Percentiles rank a stretch among this genome's conserved stretches.
phyloP scores from a whole-genome alignment of 305 asterid genomes.

The Solanum hybrid region DNA sequence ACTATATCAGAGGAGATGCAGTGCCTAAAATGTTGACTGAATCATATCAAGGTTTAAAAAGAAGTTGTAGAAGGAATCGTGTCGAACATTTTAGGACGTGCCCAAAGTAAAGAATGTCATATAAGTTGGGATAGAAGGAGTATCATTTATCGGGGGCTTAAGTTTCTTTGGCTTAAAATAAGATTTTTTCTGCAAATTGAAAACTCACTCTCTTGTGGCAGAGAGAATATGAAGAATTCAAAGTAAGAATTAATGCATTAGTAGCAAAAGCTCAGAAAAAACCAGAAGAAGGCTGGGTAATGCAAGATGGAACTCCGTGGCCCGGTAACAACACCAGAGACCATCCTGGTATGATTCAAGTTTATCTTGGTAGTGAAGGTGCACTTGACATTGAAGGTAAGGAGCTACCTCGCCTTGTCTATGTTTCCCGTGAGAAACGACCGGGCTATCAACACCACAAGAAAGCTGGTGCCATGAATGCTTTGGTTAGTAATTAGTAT shows the following conservation, averaged over 20 bases:
- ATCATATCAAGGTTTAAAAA: not conserved
- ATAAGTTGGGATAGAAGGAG: not conserved
- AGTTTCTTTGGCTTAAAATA: not conserved
- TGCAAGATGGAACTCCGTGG: slow-evolving; percentile 90
- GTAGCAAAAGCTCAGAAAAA: slow-evolving; percentile 87
- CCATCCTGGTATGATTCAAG: slow-evolving; percentile 95
- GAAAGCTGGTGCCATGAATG: slow-evolving; percentile 87
- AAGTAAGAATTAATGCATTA: slow-evolving; percentile 60
- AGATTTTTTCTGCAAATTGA: not conserved
- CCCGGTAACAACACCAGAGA: slow-evolving; percentile 79
- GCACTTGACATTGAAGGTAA: slow-evolving; percentile 82
- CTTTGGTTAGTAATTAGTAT: slow-evolving; percentile 34
- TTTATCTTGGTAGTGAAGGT: slow-evolving; percentile 71
- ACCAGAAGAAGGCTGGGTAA: slow-evolving; percentile 89
- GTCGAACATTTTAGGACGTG: not conserved
- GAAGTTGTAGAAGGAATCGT: not conserved
- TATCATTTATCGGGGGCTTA: not conserved
- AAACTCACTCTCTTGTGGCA: slow-evolving; percentile 11
- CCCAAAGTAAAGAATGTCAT: not conserved
- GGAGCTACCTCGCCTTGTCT: slow-evolving; percentile 68
- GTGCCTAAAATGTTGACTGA: not conserved
- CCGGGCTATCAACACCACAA: slow-evolving; percentile 80
- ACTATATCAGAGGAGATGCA: not conserved
- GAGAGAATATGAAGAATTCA: slow-evolving; percentile 84
- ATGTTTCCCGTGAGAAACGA: slow-evolving; percentile 75